A percentile compares a stretch with the other conserved stretches of the same genome.
These are phyloP conservation scores for Chloranthus sessilifolius DNA, from an alignment of 164 flowering plant genomes.

Conservation along the genomic window DNA sequence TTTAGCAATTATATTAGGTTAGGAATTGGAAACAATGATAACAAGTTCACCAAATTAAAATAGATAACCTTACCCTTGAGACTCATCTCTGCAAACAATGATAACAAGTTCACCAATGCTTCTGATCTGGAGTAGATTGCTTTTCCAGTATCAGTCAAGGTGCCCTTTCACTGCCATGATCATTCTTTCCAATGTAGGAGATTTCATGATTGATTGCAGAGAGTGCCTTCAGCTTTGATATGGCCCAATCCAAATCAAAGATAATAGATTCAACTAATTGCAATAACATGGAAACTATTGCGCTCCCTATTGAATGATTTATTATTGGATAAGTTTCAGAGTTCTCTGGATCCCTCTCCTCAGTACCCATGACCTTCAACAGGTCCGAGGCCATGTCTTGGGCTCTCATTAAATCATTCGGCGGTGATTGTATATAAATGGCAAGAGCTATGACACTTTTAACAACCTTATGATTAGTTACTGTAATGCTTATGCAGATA, in stretches of 20 bases:
- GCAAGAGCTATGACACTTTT: slow-evolving; percentile 45
- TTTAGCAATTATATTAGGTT: no score
- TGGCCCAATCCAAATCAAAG: slow-evolving; percentile 57
- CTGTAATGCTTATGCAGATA: slow-evolving; percentile 41
- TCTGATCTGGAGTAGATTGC: slow-evolving; percentile 53
- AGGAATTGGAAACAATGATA: no score
- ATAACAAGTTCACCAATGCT: slow-evolving; percentile 53
- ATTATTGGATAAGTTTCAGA: slow-evolving; percentile 54
- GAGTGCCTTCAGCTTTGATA: slow-evolving; percentile 37
- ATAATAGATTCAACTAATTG: slow-evolving; percentile 43
- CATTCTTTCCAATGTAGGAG: slow-evolving; percentile 15
- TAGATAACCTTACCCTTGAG: slow-evolving; percentile 67
- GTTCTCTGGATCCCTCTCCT: slow-evolving; percentile 26
- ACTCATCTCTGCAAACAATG: slow-evolving; percentile 60
- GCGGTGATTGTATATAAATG: slow-evolving; percentile 37
- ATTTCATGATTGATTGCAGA: slow-evolving; percentile 24
- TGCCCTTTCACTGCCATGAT: slow-evolving; percentile 19
- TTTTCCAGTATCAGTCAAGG: slow-evolving; percentile 47
- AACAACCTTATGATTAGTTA: slow-evolving; percentile 41
- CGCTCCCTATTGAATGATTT: slow-evolving; percentile 43
- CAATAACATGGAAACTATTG: slow-evolving; percentile 43
- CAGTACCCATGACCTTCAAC: slow-evolving; percentile 45
- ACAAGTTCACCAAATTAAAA: no score
- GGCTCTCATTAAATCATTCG: slow-evolving; percentile 48
- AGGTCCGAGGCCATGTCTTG: slow-evolving; percentile 55